These are phyloP conservation scores for Mortierella sp. DNA, from an alignment of 371 early-diverging fungal genomes.

Conservation along the genomic window DNA sequence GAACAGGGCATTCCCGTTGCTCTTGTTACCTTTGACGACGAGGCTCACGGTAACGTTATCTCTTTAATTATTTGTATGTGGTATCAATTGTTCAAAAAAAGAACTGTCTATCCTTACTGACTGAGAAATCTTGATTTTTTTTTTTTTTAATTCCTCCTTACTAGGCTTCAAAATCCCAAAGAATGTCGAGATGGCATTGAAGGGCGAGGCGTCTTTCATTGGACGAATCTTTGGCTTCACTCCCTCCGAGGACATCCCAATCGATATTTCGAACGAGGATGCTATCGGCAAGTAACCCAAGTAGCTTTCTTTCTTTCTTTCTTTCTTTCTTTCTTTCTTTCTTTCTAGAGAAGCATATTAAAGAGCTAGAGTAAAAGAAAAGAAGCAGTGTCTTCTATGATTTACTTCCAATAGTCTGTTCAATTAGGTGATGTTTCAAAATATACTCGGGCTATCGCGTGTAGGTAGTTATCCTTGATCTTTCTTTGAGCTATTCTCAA, in stretches of 20 bases:
- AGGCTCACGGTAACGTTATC: constrained; percentile 66
- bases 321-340: too few relatives aligned
- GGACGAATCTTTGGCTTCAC: constrained; percentile 43
- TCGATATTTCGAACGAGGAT: constrained; percentile 40
- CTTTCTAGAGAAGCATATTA: too few relatives aligned
- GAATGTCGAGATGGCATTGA: constrained; percentile 34
- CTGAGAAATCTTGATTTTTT: neutral
- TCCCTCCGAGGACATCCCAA: constrained; percentile 38
- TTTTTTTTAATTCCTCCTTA: neutral
- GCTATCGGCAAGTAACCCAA: constrained; percentile 22
- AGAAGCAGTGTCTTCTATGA: too few relatives aligned
- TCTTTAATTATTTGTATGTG: neutral
- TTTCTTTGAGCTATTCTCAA: too few relatives aligned
- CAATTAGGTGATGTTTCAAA: too few relatives aligned
- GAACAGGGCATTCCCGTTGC: constrained; percentile 71
- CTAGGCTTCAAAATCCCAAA: constrained; percentile 48
- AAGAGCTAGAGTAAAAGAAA: too few relatives aligned
- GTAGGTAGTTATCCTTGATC: too few relatives aligned
- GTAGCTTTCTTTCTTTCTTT: neutral
- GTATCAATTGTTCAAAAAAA: neutral
- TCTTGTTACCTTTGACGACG: constrained; percentile 75
- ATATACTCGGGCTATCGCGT: too few relatives aligned
- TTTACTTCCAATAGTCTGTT: too few relatives aligned
- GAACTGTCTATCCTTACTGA: neutral
- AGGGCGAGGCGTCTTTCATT: constrained; percentile 39